Percentiles rank a stretch among this genome's conserved stretches.
These are phyloP conservation scores for Phytopythium oedochilum DNA, from an alignment of 352 stramenopile genomes.

Conservation along the genomic window DNA sequence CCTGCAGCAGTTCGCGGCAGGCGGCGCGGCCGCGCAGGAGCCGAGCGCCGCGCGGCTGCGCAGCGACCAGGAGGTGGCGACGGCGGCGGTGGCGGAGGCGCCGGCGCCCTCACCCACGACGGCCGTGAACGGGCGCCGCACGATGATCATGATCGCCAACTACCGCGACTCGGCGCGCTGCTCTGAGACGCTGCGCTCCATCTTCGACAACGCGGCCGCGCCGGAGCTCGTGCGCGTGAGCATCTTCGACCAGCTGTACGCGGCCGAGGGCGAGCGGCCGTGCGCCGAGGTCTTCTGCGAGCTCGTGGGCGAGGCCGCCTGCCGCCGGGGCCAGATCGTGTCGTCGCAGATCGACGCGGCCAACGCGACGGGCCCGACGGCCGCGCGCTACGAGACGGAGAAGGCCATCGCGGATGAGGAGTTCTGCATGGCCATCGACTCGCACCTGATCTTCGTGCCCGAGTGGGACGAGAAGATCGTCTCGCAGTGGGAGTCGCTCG, in stretches of 20 bases:
- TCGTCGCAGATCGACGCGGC: conserved; percentile 64
- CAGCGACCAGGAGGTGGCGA: conserved; percentile 15
- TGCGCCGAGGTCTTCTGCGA: conserved; percentile 67
- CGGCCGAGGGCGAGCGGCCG: conserved; percentile 48
- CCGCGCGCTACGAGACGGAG: conserved; percentile 69
- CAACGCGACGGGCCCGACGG: conserved; percentile 64
- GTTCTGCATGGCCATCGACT: conserved; percentile 81
- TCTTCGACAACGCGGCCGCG: conserved; percentile 65
- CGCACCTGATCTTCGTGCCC: conserved; percentile 70
- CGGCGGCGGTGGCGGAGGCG: conserved; percentile 9
- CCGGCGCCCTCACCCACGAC: conserved; percentile 15
- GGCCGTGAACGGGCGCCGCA: conserved; percentile 55
- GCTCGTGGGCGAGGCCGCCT: conserved; percentile 55
- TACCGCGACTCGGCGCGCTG: conserved; percentile 79
- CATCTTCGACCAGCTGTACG: conserved; percentile 75
- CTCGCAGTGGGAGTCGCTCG: conserved; percentile 57
- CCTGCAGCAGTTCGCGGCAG: conserved; percentile 58
- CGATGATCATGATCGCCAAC: conserved; percentile 77
- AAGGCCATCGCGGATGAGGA: conserved; percentile 74
- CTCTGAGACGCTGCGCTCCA: conserved; percentile 72
- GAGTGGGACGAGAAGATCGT: conserved; percentile 79
- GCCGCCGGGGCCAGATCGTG: conserved; percentile 57
- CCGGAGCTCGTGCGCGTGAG: conserved; percentile 56
- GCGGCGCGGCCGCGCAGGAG: conserved; percentile 16
- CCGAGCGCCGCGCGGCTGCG: conserved; percentile 26